phyloP scores from a whole-genome alignment of 768 basidiomycete genomes.

The Serpula lacrymans region DNA sequence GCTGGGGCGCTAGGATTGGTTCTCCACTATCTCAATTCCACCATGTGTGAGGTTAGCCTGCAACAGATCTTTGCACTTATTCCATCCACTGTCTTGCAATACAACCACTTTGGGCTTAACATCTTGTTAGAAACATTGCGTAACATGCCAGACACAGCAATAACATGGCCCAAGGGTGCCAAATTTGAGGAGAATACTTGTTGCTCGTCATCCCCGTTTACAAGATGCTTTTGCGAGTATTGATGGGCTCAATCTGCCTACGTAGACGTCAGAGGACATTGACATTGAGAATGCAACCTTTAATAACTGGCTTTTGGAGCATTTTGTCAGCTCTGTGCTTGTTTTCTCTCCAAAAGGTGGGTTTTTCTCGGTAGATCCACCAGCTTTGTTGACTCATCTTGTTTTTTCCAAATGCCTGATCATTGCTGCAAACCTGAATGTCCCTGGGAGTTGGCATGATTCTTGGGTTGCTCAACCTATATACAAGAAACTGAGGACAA shows the following conservation, averaged over 20 bases:
- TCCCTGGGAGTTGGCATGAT: conserved; percentile 50
- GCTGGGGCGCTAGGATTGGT: conserved; percentile 39
- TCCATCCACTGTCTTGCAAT: conserved; percentile 32
- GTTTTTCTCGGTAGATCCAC: background rate
- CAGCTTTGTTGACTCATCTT: background rate
- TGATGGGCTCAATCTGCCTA: conserved; percentile 38
- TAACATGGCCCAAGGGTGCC: conserved; percentile 22
- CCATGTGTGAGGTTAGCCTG: conserved; percentile 35
- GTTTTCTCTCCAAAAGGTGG: conserved; percentile 31
- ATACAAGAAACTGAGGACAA: conserved; percentile 28
- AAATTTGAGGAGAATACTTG: conserved; percentile 29
- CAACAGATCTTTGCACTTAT: conserved; percentile 42
- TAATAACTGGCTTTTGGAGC: conserved; percentile 41
- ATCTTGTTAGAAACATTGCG: conserved; percentile 30
- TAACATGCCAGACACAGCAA: conserved; percentile 23
- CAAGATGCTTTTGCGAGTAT: conserved; percentile 38
- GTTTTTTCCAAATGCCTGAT: conserved; percentile 15
- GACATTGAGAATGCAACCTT: conserved; percentile 45
- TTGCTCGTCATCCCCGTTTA: conserved; percentile 25
- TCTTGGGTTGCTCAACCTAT: conserved; percentile 37
- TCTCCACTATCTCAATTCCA: conserved; percentile 39
- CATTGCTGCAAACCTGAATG: conserved; percentile 33
- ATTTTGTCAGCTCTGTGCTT: conserved; percentile 37
- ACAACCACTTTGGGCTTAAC: conserved; percentile 29
- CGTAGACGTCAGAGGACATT: conserved; percentile 33